Conservation (phyloP, 306 rosid genomes). For the Ceratonia siliqua region DNA sequence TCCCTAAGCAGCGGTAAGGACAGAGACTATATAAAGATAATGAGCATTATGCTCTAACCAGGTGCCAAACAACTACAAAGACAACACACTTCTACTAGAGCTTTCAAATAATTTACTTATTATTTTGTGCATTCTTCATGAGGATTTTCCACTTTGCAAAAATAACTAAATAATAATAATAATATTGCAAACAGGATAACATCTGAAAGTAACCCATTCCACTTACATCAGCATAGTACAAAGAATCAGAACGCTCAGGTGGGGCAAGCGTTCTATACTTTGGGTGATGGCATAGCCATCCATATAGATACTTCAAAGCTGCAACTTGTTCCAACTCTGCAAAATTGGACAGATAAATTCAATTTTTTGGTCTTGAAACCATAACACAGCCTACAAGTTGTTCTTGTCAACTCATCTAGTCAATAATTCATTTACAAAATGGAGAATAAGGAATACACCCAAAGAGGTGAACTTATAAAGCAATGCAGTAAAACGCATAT, state of each 20-base stretch:
- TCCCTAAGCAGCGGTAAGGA: not conserved
- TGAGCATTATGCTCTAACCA: constrained; percentile 8
- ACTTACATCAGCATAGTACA: constrained; percentile 92
- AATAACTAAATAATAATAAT: not conserved
- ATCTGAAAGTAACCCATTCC: constrained; percentile 20
- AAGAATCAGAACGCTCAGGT: constrained; percentile 74
- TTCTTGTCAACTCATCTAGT: constrained; percentile 26
- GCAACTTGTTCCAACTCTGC: constrained; percentile 93
- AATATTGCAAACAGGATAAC: not conserved
- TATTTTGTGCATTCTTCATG: not conserved
- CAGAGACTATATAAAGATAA: not conserved
- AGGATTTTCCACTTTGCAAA: constrained; percentile 4
- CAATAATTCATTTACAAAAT: constrained; percentile 16
- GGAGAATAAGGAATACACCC: constrained; percentile 22
- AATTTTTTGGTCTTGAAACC: constrained; percentile 16
- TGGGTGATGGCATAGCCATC: constrained; percentile 88
- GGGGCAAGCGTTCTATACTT: constrained; percentile 79
- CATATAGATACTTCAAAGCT: constrained; percentile 83
- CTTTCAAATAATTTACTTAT: not conserved
- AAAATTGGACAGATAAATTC: constrained; percentile 27
- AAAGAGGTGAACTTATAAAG: not conserved
- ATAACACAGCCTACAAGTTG: constrained; percentile 23
- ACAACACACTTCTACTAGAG: constrained; percentile 1
- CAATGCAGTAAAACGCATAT: constrained; percentile 20
- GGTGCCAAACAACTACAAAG: not conserved